phyloP scores from a whole-genome alignment of 2,329 filamentous ascomycete species.

The Colletotrichum siamense region DNA sequence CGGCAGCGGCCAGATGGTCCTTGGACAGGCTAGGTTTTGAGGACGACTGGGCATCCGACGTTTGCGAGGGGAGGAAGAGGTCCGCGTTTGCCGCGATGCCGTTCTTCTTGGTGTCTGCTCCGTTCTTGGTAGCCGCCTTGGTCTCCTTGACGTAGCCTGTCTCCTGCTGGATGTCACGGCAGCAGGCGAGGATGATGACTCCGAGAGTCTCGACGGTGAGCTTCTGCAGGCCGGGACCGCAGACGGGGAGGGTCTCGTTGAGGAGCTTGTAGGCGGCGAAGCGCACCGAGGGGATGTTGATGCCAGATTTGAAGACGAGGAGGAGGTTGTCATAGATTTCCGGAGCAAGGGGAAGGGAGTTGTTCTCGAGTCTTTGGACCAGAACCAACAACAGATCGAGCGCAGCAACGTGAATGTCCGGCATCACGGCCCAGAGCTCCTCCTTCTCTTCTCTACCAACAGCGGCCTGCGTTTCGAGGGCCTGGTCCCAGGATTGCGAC shows the following conservation, averaged over 20 bases:
- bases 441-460: conserved; percentile 83
- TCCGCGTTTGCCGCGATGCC: conserved; percentile 69
- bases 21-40: conserved; percentile 44
- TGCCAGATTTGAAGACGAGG: conserved; percentile 71
- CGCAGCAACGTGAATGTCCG: conserved; percentile 75
- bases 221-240: conserved; percentile 72
- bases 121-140: conserved; percentile 32
- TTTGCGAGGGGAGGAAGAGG: conserved; percentile 64
- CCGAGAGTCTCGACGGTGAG: conserved; percentile 67
- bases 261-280: conserved; percentile 65
- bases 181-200: conserved; percentile 70
- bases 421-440: conserved; percentile 75
- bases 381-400: conserved; percentile 67
- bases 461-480: conserved; percentile 71
- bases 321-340: conserved; percentile 73
- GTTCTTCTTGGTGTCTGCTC: conserved; percentile 41
- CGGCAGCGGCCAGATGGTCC: conserved; percentile 62
- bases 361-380: conserved; percentile 61
- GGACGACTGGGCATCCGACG: conserved; percentile 35
- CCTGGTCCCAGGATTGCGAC: conserved; percentile 52
- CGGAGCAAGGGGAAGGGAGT: conserved; percentile 64
- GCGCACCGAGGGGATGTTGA: conserved; percentile 60
- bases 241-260: conserved; percentile 60
- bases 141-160: conserved; percentile 51
- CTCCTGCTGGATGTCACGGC: conserved; percentile 72